Base-by-base conservation (phyloP, 768 basidiomycete genomes). In the Boletus fagicola region DNA sequence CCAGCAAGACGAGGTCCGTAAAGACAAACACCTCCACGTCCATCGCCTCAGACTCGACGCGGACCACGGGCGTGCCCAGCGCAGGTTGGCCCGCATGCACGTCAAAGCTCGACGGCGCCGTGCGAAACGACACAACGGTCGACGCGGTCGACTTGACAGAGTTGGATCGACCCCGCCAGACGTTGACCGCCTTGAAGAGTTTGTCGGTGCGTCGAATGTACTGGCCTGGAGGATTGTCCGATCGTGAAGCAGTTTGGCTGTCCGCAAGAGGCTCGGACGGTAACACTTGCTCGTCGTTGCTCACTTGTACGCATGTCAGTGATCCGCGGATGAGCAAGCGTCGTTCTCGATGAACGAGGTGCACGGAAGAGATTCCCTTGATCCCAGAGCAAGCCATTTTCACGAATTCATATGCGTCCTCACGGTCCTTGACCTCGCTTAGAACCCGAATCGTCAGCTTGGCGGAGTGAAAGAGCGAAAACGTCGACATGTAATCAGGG, bases 371-470 rank as follows among this genome's bases (percentile, higher is more conserved):
- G 5, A 90, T 67, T 2, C 88, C 88, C 24, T 80, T 75, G 58
- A 95, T 82, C 0, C 81, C 79, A 7, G 73, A 68, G 15, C 83
- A 74, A 20, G 92, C 77, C 20, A 78, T 71, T 68, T 88, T 89
- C 35, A 91, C 76, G 38, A 83, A 72, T n/a, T 86, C 84, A 67
- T 94, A 92, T 59, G 93, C 91, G 51, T 94, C 91, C 70, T 95
- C 93, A 20, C 91, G 82, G 12, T 80, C 72, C 66, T 94, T 94
- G 60, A 95, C 92, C 65, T 93, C 92, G 40, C 86, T 85, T 74
- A 97, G 82, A 3, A 88, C 86, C 28, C 84, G 82, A 57, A 95
- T 85, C 43, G 87, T 80, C 60, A 86, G 74, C 57, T 90, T 84
- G 18, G 85, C 87, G 3, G 86, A 81, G 58, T 86, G 82, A 24